Evolutionary conservation across 1,139 yeast species (phyloP).

Genomic region (Wickerhamomyces sp.): DNA sequence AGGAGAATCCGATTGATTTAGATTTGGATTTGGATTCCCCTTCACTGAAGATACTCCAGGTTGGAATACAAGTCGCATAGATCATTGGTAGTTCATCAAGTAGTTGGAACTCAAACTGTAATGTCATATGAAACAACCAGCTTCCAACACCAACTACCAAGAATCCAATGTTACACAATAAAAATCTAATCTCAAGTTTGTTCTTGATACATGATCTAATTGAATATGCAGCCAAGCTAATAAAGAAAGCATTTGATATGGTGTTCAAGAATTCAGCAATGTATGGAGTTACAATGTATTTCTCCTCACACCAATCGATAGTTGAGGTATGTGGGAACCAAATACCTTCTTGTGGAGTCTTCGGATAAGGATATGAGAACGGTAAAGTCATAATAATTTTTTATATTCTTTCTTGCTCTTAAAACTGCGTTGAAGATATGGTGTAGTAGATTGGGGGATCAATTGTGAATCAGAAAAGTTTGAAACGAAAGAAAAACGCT

Average conservation of each 20-base stretch:
- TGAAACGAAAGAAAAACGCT: too few relatives aligned
- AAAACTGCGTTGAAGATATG: too few relatives aligned
- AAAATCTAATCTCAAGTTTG: slow-evolving; percentile 62
- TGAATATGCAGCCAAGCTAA: slow-evolving; percentile 42
- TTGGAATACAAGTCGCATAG: slow-evolving; percentile 93
- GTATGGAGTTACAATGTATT: slow-evolving; percentile 70
- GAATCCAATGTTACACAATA: slow-evolving; percentile 72
- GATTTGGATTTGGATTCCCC: slow-evolving; percentile 27
- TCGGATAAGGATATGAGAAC: slow-evolving; percentile 30
- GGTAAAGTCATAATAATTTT: too few relatives aligned
- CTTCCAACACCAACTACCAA: slow-evolving; percentile 87
- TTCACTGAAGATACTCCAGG: slow-evolving; percentile 82
- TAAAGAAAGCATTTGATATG: slow-evolving; percentile 58
- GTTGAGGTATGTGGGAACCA: slow-evolving; percentile 37
- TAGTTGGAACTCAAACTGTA: slow-evolving; percentile 80
- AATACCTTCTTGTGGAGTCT: slow-evolving; percentile 22
- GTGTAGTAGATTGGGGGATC: too few relatives aligned
- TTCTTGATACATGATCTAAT: slow-evolving; percentile 48
- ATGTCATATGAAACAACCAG: slow-evolving; percentile 95
- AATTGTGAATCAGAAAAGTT: too few relatives aligned
- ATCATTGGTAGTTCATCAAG: slow-evolving; percentile 97
- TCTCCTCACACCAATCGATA: slow-evolving; percentile 90
- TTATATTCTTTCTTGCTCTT: too few relatives aligned
- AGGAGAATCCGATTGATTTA: slow-evolving; percentile 45
- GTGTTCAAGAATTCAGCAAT: slow-evolving; percentile 80